phyloP scores from a whole-genome alignment of 495 filamentous ascomycete genomes.

The Venustampulla echinocandica region DNA sequence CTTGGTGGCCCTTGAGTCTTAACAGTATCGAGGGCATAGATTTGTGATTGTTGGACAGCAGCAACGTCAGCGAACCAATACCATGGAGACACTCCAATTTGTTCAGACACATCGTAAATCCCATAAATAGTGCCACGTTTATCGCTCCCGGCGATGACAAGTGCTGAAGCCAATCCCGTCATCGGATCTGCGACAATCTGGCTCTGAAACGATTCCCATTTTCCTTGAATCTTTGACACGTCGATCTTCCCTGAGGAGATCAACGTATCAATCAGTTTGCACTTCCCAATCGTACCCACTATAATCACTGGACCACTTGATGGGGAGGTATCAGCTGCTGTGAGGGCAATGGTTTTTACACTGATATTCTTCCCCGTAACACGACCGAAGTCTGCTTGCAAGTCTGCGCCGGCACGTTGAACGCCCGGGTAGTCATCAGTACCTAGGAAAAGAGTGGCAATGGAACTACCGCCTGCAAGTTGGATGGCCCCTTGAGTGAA shows the following conservation, averaged over 20 bases:
- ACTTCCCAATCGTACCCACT: slow-evolving; percentile 57
- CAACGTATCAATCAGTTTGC: slow-evolving; percentile 47
- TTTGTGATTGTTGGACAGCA: slow-evolving; percentile 38
- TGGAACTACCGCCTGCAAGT: not conserved
- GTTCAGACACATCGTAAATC: slow-evolving; percentile 64
- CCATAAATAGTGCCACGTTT: slow-evolving; percentile 63
- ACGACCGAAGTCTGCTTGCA: slow-evolving; percentile 58
- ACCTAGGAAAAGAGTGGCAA: not conserved
- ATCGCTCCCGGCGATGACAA: slow-evolving; percentile 62
- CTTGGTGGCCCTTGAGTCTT: slow-evolving; percentile 53
- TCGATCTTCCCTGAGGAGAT: slow-evolving; percentile 46
- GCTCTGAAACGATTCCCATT: slow-evolving; percentile 64
- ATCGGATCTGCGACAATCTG: slow-evolving; percentile 50
- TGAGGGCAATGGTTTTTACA: not conserved
- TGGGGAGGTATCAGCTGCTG: slow-evolving; percentile 30
- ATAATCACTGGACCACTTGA: slow-evolving; percentile 45
- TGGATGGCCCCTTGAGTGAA: not conserved
- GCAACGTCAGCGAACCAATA: slow-evolving; percentile 68
- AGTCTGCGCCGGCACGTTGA: slow-evolving; percentile 43
- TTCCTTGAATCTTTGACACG: slow-evolving; percentile 43
- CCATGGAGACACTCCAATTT: slow-evolving; percentile 71
- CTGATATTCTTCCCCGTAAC: slow-evolving; percentile 28
- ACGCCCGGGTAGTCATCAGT: slow-evolving; percentile 8
- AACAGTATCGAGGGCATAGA: slow-evolving; percentile 44
- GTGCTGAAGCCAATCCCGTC: slow-evolving; percentile 41